A percentile compares a stretch with the other conserved stretches of the same genome.
Evolutionary conservation across 129 eudicot species (phyloP).

Genomic region (Artemisia annua): DNA sequence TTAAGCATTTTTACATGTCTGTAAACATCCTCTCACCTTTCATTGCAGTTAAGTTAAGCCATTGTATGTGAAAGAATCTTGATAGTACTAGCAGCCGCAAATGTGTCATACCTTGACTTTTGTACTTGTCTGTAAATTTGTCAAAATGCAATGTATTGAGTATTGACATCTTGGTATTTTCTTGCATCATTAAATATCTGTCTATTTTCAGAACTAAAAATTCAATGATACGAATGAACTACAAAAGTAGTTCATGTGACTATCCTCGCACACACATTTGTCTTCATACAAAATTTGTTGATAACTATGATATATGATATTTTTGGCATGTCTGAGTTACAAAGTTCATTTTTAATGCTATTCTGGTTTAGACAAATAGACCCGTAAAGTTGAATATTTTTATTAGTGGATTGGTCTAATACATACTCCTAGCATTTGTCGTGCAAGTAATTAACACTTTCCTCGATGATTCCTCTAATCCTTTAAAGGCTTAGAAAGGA

Average conservation of each 20-base stretch:
- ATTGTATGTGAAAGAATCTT: no score
- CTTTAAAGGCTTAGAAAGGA: background rate
- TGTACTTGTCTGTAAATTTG: background rate
- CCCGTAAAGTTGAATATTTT: no score
- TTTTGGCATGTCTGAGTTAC: no score
- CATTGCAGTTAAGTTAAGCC: no score
- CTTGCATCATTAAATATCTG: background rate
- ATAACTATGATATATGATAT: background rate
- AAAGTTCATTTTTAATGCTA: no score
- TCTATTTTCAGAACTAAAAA: background rate
- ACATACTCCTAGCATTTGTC: no score
- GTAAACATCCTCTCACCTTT: no score
- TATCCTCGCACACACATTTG: background rate
- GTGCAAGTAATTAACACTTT: no score
- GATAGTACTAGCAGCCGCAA: background rate
- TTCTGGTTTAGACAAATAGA: no score
- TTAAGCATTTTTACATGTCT: no score
- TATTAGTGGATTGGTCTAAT: no score
- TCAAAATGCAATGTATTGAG: conserved; percentile 6
- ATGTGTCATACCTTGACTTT: no score
- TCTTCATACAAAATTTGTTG: background rate
- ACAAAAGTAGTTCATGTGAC: conserved; percentile 1
- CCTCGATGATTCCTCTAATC: background rate
- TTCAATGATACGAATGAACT: background rate
- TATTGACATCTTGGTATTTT: conserved; percentile 5